phyloP scores from a whole-genome alignment of 2,329 filamentous ascomycete species.

The Mollisiaceae sp. region DNA sequence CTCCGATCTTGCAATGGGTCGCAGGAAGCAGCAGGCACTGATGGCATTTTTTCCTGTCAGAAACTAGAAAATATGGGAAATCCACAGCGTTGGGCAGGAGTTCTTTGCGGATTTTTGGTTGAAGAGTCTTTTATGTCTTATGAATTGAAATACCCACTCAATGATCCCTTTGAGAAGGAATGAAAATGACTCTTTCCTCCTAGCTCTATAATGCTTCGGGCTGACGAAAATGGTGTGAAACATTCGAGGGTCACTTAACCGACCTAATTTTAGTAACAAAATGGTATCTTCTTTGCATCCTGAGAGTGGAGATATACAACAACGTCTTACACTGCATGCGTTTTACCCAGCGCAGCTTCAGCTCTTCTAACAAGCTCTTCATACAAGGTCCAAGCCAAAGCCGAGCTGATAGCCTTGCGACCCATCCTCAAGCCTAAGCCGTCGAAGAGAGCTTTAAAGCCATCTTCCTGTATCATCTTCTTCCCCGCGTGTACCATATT shows the following conservation, averaged over 20 bases:
- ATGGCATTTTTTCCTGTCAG: background rate
- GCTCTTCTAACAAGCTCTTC: constrained; percentile 87
- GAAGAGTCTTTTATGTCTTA: constrained; percentile 13
- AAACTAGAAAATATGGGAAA: constrained; percentile 15
- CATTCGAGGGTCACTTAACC: background rate
- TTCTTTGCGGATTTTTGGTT: constrained; percentile 16
- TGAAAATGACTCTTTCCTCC: background rate
- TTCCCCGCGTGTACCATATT: constrained; percentile 81
- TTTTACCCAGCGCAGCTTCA: constrained; percentile 39
- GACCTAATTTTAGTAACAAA: constrained; percentile 3
- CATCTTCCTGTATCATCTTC: constrained; percentile 83
- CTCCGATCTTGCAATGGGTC: constrained; percentile 40
- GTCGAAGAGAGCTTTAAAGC: constrained; percentile 79
- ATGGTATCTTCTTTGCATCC: constrained; percentile 21
- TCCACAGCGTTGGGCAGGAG: constrained; percentile 16
- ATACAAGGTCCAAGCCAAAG: constrained; percentile 97
- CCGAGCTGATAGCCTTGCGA: constrained; percentile 89
- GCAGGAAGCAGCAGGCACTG: constrained; percentile 33
- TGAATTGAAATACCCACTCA: constrained; percentile 34
- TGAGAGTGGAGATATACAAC: constrained; percentile 28
- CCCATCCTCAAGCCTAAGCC: constrained; percentile 86
- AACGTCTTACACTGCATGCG: constrained; percentile 17
- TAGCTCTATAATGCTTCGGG: background rate
- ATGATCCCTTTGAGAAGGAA: constrained; percentile 17
- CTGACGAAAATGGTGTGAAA: background rate